These are phyloP conservation scores for Trichothecium sympodiale DNA, from an alignment of 2,329 filamentous ascomycete genomes.

Conservation along the genomic window DNA sequence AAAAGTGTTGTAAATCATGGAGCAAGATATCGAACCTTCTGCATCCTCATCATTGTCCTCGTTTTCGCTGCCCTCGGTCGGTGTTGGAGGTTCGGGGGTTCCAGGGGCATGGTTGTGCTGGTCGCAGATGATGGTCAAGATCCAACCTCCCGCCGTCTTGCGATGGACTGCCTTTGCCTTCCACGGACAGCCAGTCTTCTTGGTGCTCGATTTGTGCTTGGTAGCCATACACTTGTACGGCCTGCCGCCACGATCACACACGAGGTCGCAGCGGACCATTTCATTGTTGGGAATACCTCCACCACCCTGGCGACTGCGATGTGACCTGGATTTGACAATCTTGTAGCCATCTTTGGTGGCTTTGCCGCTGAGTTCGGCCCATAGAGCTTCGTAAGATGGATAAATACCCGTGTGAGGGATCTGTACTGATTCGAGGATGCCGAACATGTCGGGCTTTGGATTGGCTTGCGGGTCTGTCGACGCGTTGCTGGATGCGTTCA, in stretches of 20 bases:
- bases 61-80: constrained; percentile 18
- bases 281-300: constrained; percentile 29
- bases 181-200: constrained; percentile 35
- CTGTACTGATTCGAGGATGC: constrained; percentile 28
- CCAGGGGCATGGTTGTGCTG: constrained; percentile 33
- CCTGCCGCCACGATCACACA: constrained; percentile 32
- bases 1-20: background rate
- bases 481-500: background rate
- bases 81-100: constrained; percentile 29
- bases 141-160: constrained; percentile 31
- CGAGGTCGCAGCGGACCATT: constrained; percentile 31
- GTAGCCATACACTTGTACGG: constrained; percentile 32
- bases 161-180: constrained; percentile 33
- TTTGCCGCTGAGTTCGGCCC: constrained; percentile 25
- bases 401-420: constrained; percentile 25
- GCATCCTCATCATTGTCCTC: constrained; percentile 20
- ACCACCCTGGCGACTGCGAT: constrained; percentile 28
- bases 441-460: constrained; percentile 25
- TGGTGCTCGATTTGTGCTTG: constrained; percentile 33
- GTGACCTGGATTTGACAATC: constrained; percentile 31
- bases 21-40: constrained; percentile 8
- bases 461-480: constrained; percentile 8
- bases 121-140: constrained; percentile 31
- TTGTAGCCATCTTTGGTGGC: constrained; percentile 35
- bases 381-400: constrained; percentile 28